Percentiles rank a stretch among this genome's conserved stretches.
phyloP scores from a whole-genome alignment of 495 filamentous ascomycete species.

The Penicillium argentinense region DNA sequence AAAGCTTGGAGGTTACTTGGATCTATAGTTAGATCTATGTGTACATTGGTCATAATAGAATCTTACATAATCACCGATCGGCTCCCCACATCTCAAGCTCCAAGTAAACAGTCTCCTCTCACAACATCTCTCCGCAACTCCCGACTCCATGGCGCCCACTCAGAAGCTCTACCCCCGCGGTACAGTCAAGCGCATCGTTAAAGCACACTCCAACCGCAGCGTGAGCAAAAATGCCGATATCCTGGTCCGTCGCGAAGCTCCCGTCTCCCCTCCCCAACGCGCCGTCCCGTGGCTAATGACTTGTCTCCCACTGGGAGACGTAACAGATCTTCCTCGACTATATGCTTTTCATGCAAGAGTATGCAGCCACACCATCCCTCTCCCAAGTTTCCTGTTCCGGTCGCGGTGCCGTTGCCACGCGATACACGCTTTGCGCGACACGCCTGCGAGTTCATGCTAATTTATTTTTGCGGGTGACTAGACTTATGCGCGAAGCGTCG shows the following conservation, averaged over 20 bases:
- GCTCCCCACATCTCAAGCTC: conserved; percentile 1
- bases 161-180: conserved; percentile 82
- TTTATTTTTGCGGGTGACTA: conserved; percentile 28
- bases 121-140: background rate
- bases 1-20: too few relatives aligned
- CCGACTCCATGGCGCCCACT: conserved; percentile 36
- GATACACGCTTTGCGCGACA: background rate
- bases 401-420: background rate
- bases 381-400: background rate
- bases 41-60: background rate
- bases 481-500: conserved; percentile 79
- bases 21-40: too few relatives aligned
- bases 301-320: too few relatives aligned
- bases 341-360: conserved; percentile 88
- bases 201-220: conserved; percentile 78
- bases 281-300: background rate
- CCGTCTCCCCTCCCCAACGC: background rate
- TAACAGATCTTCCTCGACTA: conserved; percentile 94
- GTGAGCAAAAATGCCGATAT: conserved; percentile 87
- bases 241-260: conserved; percentile 65
- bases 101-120: conserved; percentile 15
- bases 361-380: conserved; percentile 2
- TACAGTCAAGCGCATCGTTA: conserved; percentile 83
- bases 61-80: background rate
- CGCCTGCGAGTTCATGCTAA: background rate